phyloP scores from a whole-genome alignment of 805 yeast species.

The Tetrapisispora namnaoensis region DNA sequence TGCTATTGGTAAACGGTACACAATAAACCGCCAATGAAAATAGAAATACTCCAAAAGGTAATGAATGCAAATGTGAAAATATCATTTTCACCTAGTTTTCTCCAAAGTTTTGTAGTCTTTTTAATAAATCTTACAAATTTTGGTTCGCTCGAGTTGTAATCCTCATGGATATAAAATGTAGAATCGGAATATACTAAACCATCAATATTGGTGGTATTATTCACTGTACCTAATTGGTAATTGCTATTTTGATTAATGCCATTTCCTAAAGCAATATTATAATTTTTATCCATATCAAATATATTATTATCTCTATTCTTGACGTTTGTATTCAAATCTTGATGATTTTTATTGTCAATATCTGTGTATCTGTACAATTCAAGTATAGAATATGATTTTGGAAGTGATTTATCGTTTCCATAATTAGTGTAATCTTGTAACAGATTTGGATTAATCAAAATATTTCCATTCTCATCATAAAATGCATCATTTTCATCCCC shows the following conservation, averaged over 20 bases:
- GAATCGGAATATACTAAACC: neutral
- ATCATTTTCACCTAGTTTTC: constrained; percentile 9
- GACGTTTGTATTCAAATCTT: neutral
- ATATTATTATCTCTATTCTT: neutral
- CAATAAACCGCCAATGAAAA: constrained; percentile 10
- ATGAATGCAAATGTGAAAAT: constrained; percentile 9
- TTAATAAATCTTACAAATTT: neutral
- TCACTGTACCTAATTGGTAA: neutral
- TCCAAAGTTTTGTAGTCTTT: constrained; percentile 10
- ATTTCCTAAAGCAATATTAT: neutral
- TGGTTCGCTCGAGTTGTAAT: neutral
- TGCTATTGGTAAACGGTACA: constrained; percentile 1
- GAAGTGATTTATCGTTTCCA: neutral
- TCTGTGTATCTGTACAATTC: neutral
- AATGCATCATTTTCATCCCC: neutral
- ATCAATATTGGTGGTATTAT: neutral
- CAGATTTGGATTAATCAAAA: neutral
- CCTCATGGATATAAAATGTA: neutral
- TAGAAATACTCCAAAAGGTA: constrained; percentile 13
- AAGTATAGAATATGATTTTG: neutral
- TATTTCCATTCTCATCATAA: neutral
- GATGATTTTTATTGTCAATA: neutral
- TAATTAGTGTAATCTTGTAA: neutral
- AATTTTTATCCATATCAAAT: neutral
- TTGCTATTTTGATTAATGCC: neutral